Percentiles rank a stretch among this genome's conserved stretches.
phyloP scores from a whole-genome alignment of 75 land plant genomes.

The Cunninghamia lanceolata region DNA sequence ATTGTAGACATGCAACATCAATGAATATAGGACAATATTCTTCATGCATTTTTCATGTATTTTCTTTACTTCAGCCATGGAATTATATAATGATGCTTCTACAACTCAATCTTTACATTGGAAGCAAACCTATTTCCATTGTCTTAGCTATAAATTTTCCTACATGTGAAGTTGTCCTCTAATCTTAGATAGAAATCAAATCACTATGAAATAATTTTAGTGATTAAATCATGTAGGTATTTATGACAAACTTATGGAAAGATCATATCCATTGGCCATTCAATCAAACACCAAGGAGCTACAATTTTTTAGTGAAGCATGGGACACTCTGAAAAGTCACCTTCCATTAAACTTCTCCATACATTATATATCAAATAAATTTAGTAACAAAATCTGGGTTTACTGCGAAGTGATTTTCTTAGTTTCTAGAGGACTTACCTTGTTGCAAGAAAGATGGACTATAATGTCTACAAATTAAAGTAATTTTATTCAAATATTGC shows the following conservation, averaged over 20 bases:
- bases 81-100: too few relatives aligned
- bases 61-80: too few relatives aligned
- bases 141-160: too few relatives aligned
- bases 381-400: slow-evolving; percentile 94
- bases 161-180: too few relatives aligned
- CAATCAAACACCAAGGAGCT: slow-evolving; percentile 91
- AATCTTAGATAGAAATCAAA: too few relatives aligned
- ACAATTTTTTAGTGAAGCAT: slow-evolving; percentile 92
- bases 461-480: neutral
- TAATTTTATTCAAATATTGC: neutral
- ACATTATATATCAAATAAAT: slow-evolving; percentile 78
- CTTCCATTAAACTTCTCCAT: slow-evolving; percentile 83
- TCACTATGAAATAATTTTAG: neutral
- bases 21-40: too few relatives aligned
- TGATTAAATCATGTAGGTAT: slow-evolving; percentile 53
- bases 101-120: too few relatives aligned
- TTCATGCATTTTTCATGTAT: too few relatives aligned
- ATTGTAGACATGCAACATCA: too few relatives aligned
- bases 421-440: neutral
- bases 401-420: slow-evolving; percentile 69
- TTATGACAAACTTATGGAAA: slow-evolving; percentile 84
- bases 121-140: too few relatives aligned
- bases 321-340: slow-evolving; percentile 92
- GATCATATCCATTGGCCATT: slow-evolving; percentile 99
- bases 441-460: neutral